Conservation (phyloP, 1,139 yeast species). For the Yamadazyma oceani region DNA sequence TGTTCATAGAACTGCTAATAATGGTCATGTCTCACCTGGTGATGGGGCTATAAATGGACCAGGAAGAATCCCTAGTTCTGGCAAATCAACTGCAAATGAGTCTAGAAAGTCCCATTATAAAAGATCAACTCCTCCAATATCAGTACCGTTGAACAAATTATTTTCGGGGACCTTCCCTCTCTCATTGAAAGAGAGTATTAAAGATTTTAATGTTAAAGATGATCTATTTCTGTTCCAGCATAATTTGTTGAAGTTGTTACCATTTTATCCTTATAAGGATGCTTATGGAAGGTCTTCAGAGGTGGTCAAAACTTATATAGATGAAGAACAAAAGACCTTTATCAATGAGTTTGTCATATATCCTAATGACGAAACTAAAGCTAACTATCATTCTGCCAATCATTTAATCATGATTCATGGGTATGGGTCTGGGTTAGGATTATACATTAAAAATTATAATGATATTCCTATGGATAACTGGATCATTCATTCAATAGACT, state of each 20-base stretch:
- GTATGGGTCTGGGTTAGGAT: slow-evolving; percentile 77
- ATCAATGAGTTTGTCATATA: slow-evolving; percentile 66
- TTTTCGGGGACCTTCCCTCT: slow-evolving; percentile 60
- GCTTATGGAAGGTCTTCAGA: slow-evolving; percentile 30
- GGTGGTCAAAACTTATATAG: slow-evolving; percentile 39
- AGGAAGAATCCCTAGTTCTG: too few species aligned
- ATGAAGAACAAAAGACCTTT: slow-evolving; percentile 37
- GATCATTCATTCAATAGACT: slow-evolving; percentile 70
- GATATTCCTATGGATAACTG: slow-evolving; percentile 42
- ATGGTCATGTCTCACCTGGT: background rate
- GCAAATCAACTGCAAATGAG: background rate
- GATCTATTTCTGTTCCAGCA: slow-evolving; percentile 51
- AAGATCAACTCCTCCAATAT: slow-evolving; percentile 61
- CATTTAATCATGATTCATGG: slow-evolving; percentile 74
- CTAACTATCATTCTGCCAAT: slow-evolving; percentile 28
- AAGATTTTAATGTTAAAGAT: slow-evolving; percentile 46
- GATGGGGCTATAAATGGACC: background rate
- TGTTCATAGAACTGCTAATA: background rate
- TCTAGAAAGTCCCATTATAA: slow-evolving; percentile 24
- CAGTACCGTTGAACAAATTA: slow-evolving; percentile 55
- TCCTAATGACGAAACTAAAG: slow-evolving; percentile 39
- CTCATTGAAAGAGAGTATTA: slow-evolving; percentile 47
- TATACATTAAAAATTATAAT: slow-evolving; percentile 62
- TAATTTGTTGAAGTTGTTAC: slow-evolving; percentile 45
- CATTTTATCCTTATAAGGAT: slow-evolving; percentile 40